These are phyloP conservation scores for Mallotus japonicus DNA, from an alignment of 441 rosid genomes.

Conservation along the genomic window DNA sequence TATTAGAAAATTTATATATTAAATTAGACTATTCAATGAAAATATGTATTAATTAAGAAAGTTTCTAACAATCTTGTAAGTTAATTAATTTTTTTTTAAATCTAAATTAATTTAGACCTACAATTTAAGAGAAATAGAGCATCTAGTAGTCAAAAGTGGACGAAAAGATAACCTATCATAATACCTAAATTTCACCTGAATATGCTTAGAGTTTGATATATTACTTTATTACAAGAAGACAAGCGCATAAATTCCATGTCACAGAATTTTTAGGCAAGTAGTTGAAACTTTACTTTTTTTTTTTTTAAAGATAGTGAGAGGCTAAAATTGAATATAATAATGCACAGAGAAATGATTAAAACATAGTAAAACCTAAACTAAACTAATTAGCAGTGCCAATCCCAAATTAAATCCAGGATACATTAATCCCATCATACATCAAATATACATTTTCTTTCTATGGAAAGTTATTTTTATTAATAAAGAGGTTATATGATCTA, in stretches of 20 bases:
- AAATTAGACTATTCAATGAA: too few relatives aligned
- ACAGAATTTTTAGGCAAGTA: slow-evolving; percentile 5
- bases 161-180: neutral
- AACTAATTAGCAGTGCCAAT: neutral
- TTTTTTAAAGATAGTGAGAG: neutral
- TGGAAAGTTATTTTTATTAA: too few relatives aligned
- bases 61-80: too few relatives aligned
- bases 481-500: too few relatives aligned
- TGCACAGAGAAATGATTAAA: neutral
- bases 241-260: neutral
- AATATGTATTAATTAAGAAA: too few relatives aligned
- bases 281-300: slow-evolving; percentile 21
- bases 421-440: neutral
- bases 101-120: too few relatives aligned
- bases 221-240: slow-evolving; percentile 26
- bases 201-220: neutral
- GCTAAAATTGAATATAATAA: slow-evolving; percentile 5
- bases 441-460: too few relatives aligned
- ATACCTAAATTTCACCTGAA: neutral
- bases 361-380: neutral
- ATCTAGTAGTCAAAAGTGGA: neutral
- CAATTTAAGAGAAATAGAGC: too few relatives aligned
- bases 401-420: neutral
- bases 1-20: too few relatives aligned
- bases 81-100: too few relatives aligned